These are phyloP conservation scores for Aspergillus saccharolyticus DNA, from an alignment of 495 filamentous ascomycete genomes.

Conservation along the genomic window DNA sequence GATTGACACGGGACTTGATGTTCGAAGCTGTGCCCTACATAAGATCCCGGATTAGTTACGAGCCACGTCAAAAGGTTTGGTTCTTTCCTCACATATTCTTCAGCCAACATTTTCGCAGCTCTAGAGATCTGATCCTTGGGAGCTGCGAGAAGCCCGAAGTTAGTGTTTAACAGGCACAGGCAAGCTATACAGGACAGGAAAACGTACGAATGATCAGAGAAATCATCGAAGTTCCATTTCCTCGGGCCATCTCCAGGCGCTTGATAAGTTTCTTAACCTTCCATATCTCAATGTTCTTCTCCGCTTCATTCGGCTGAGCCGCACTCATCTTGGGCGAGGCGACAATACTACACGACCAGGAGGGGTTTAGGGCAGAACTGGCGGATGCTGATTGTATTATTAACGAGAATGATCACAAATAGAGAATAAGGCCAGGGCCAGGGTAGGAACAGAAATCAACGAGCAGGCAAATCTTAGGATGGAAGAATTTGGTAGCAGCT, in stretches of 20 bases:
- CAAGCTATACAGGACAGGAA: slow-evolving; percentile 20
- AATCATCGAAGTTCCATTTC: slow-evolving; percentile 98
- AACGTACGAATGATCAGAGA: slow-evolving; percentile 92
- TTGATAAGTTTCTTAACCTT: slow-evolving; percentile 98
- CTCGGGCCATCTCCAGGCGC: slow-evolving; percentile 83
- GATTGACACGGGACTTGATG: slow-evolving; percentile 98
- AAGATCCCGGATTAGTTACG: background rate
- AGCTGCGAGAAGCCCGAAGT: slow-evolving; percentile 43
- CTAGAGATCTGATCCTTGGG: slow-evolving; percentile 97
- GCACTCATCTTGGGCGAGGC: slow-evolving; percentile 75
- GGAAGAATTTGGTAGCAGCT: background rate
- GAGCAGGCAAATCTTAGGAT: background rate
- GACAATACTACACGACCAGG: slow-evolving; percentile 29
- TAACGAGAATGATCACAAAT: background rate
- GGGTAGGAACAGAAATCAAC: background rate
- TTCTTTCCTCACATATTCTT: slow-evolving; percentile 80
- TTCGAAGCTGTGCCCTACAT: slow-evolving; percentile 89
- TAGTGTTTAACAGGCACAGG: slow-evolving; percentile 8
- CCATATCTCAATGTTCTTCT: slow-evolving; percentile 91
- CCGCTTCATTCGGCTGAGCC: slow-evolving; percentile 82
- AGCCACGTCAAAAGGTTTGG: too few relatives aligned
- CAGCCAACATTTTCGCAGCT: slow-evolving; percentile 98
- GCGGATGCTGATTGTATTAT: slow-evolving; percentile 9
- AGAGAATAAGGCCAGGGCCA: background rate
- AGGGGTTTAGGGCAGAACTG: slow-evolving; percentile 14